Conservation (phyloP, 2,329 filamentous ascomycete genomes). For the Trichoderma guizhouense region DNA sequence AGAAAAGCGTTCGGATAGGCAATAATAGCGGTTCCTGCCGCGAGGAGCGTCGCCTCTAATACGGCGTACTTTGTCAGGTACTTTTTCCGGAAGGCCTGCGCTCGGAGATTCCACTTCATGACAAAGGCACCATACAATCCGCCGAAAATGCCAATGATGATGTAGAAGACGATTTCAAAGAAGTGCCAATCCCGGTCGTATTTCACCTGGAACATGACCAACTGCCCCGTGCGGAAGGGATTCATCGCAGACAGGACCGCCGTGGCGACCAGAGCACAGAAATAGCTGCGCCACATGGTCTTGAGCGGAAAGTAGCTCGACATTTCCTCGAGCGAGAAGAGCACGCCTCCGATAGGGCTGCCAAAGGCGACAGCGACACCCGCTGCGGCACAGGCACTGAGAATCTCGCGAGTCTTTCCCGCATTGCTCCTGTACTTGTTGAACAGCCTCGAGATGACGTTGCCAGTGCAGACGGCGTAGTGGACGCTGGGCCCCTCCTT, state of each 20-base stretch:
- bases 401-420: constrained; percentile 89
- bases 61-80: constrained; percentile 82
- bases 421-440: constrained; percentile 89
- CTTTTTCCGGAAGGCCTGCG: constrained; percentile 89
- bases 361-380: constrained; percentile 96
- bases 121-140: constrained; percentile 94
- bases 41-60: constrained; percentile 79
- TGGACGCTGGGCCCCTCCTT: constrained; percentile 99
- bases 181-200: constrained; percentile 98
- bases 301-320: constrained; percentile 94
- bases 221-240: constrained; percentile 90
- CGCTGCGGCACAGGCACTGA: constrained; percentile 90
- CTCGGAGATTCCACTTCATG: constrained; percentile 94
- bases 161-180: constrained; percentile 91
- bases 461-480: constrained; percentile 95
- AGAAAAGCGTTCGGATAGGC: constrained; percentile 96
- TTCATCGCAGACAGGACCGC: constrained; percentile 94
- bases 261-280: constrained; percentile 92
- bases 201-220: constrained; percentile 98
- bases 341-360: constrained; percentile 91
- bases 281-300: constrained; percentile 97
- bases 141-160: constrained; percentile 87
- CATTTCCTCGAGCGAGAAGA: constrained; percentile 98
- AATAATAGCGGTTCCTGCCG: constrained; percentile 80
- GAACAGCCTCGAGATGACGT: constrained; percentile 91